Base-by-base conservation (phyloP, 345 rosid genomes). In the Cardamine chenopodiifolia region DNA sequence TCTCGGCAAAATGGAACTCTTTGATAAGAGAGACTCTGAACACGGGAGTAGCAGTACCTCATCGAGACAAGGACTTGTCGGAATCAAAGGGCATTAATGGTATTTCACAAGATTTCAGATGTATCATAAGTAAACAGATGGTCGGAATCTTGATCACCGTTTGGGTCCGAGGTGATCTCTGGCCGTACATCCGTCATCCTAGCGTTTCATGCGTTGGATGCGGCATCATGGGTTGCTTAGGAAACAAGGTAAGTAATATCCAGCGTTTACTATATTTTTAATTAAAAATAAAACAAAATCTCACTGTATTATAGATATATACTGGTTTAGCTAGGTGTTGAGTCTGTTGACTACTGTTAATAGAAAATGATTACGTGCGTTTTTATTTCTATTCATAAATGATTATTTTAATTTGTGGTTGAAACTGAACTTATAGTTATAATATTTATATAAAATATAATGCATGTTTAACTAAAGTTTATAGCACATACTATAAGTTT, bases 221-320 rank as follows among this genome's bases (percentile, higher is more conserved):
- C 54, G 96, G 96, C 72, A 70, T 90, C 49, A 84, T 90, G 85
- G 88, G 96, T 68, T 86, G 90, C 87, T 81, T 90, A 6, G 96
- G 96, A 61, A 88, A 90, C 76, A 90, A 90, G 91, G 96, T 90
- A 56, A 40, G 26, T 29, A 7, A 15, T 32, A 40, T 40, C 11
- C 40, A 13, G 7, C 7, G 4, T 15, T 56, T 29, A 4, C 3
- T 56, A 15, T n/a, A 2, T 2, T 14, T 71, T 13, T 39, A 14
- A 64, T n/a, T 42, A 7, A 18, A 11, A 39, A 17, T 4, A 4
- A 53, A 28, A 45, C 10, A 22, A 31, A 28, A 61, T 61, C 69
- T 52, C 56, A 75, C 74, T 68, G 55, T 68, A 26, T 60, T 26
- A 68, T 60, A 48, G 29, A 55, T 5, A 44, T n/a, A 44, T 6